Conservation (phyloP, 495 filamentous ascomycete species). For the Trichoderma gamsii region DNA sequence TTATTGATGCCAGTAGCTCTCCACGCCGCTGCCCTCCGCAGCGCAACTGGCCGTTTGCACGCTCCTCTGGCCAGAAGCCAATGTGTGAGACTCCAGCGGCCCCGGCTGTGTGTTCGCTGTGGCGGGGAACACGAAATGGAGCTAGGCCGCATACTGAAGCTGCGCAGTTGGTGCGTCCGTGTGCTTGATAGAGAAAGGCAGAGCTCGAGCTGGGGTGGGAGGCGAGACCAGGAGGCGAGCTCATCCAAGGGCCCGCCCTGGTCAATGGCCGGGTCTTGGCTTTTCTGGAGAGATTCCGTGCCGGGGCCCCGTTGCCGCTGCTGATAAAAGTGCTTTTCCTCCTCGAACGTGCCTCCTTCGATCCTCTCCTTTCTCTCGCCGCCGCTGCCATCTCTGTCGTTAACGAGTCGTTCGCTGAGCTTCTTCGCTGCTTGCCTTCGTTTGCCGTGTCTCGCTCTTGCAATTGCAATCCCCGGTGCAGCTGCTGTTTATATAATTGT, state of each 20-base stretch:
- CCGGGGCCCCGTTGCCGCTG: constrained; percentile 4
- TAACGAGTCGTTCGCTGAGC: constrained; percentile 3
- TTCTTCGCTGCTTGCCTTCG: neutral
- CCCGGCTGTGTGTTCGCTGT: neutral
- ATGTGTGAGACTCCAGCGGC: neutral
- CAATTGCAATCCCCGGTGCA: neutral
- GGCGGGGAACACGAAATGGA: constrained; percentile 7
- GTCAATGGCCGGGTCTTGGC: neutral
- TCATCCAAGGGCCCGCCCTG: neutral
- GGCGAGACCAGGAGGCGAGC: no score
- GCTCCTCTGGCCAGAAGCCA: no score
- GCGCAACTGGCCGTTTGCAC: no score
- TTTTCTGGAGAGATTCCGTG: constrained; percentile 6
- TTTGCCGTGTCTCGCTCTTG: constrained; percentile 3
- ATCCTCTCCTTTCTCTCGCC: constrained; percentile 1
- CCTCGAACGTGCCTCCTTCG: neutral
- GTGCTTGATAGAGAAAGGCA: neutral
- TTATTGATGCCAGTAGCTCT: no score
- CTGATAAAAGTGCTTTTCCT: constrained; percentile 6
- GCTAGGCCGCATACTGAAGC: constrained; percentile 12
- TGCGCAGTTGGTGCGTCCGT: constrained; percentile 1
- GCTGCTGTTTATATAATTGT: constrained; percentile 3
- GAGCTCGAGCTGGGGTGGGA: neutral
- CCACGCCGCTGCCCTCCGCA: no score
- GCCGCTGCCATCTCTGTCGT: constrained; percentile 13